These are phyloP conservation scores for Coniferiporia weirii DNA, from an alignment of 1,284 basidiomycete species.

Conservation along the genomic window DNA sequence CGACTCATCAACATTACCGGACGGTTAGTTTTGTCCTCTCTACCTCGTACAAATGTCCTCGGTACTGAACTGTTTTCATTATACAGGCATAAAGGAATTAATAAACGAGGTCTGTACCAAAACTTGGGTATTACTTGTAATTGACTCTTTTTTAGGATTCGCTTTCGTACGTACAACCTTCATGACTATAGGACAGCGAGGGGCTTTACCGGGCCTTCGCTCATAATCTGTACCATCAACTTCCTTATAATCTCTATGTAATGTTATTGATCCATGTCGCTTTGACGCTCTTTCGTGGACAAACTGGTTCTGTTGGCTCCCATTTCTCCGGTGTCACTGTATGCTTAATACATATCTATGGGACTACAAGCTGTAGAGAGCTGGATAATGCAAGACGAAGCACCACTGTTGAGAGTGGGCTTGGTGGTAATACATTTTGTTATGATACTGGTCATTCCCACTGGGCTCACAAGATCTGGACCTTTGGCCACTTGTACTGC, in stretches of 20 bases:
- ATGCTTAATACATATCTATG: slow-evolving; percentile 6
- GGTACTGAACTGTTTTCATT: background rate
- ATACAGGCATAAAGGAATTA: slow-evolving; percentile 9
- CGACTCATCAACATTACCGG: slow-evolving; percentile 8
- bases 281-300: background rate
- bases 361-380: slow-evolving; percentile 12
- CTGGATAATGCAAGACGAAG: slow-evolving; percentile 11
- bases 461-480: slow-evolving; percentile 49
- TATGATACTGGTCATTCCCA: background rate
- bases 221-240: background rate
- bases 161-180: slow-evolving; percentile 6
- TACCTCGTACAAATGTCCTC: background rate
- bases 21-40: background rate
- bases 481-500: slow-evolving; percentile 77
- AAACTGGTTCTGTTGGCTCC: background rate
- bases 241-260: background rate
- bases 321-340: background rate
- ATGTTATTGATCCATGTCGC: background rate
- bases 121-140: background rate
- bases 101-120: slow-evolving; percentile 10
- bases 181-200: background rate
- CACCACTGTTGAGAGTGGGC: slow-evolving; percentile 18
- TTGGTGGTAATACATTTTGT: slow-evolving; percentile 1
- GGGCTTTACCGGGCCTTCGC: background rate
- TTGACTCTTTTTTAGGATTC: slow-evolving; percentile 10